Percentiles rank a stretch among this genome's conserved stretches.
Conservation (phyloP, 176 grass and related monocot genomes). For the bread wheat (Triticum aestivum) region DNA sequence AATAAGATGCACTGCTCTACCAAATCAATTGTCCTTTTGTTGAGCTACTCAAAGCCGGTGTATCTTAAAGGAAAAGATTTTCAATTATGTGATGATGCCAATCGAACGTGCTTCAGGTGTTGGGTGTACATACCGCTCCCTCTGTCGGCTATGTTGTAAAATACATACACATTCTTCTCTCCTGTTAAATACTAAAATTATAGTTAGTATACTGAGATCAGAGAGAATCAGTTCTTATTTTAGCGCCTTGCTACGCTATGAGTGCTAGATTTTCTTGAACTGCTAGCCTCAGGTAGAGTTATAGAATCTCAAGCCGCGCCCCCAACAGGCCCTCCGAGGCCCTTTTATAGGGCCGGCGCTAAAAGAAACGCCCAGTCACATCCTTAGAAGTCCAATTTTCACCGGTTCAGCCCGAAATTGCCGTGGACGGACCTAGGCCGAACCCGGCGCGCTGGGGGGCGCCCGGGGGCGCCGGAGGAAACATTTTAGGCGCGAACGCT, state of each 20-base stretch:
- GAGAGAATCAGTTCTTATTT: not conserved
- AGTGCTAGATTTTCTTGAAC: too few relatives aligned
- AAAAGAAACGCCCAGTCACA: too few relatives aligned
- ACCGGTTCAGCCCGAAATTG: too few relatives aligned
- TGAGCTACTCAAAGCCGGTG: slow-evolving; percentile 1
- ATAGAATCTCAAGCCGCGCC: too few relatives aligned
- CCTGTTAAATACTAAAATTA: not conserved
- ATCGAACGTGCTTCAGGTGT: slow-evolving; percentile 32
- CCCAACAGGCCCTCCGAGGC: too few relatives aligned
- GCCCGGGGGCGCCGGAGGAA: too few relatives aligned
- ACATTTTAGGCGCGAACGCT: too few relatives aligned
- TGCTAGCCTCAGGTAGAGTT: too few relatives aligned
- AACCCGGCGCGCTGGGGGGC: too few relatives aligned
- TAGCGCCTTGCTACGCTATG: not conserved
- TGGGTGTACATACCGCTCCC: slow-evolving; percentile 1
- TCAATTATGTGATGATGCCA: slow-evolving; percentile 12
- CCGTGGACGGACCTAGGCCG: too few relatives aligned
- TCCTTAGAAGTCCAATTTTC: too few relatives aligned
- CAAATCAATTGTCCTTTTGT: slow-evolving; percentile 8
- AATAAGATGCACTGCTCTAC: slow-evolving; percentile 27
- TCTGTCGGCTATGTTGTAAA: not conserved
- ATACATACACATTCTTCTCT: not conserved
- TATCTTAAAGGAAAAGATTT: slow-evolving; percentile 30
- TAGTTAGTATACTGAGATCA: not conserved
- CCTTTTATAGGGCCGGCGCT: too few relatives aligned